Conservation (phyloP, 495 filamentous ascomycete species). For the Sabuloglossum arenarium region DNA sequence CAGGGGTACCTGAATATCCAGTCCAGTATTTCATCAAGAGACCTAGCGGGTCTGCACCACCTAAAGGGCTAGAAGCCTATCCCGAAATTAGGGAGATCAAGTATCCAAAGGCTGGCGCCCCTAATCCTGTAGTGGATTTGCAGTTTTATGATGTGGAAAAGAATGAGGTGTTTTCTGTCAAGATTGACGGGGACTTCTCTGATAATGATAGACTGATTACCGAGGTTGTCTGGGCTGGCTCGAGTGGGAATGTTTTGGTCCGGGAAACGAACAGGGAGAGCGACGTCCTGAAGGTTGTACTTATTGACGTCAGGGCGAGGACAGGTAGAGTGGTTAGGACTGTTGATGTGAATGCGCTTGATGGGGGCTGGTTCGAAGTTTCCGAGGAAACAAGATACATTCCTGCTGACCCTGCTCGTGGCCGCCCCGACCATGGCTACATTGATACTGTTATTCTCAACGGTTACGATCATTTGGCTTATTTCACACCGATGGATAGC, state of each 20-base stretch:
- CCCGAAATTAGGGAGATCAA: slow-evolving; percentile 85
- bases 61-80: slow-evolving; percentile 63
- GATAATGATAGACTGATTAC: slow-evolving; percentile 80
- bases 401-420: slow-evolving; percentile 60
- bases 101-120: slow-evolving; percentile 88
- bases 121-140: slow-evolving; percentile 74
- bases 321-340: slow-evolving; percentile 63
- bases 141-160: slow-evolving; percentile 78
- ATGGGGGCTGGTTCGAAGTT: slow-evolving; percentile 96
- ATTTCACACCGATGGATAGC: slow-evolving; percentile 83
- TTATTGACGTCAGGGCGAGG: slow-evolving; percentile 58
- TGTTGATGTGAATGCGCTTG: slow-evolving; percentile 55
- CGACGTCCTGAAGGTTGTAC: slow-evolving; percentile 64
- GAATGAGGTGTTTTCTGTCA: slow-evolving; percentile 57
- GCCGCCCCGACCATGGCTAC: slow-evolving; percentile 68
- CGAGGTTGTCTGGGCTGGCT: slow-evolving; percentile 76
- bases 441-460: slow-evolving; percentile 79
- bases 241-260: slow-evolving; percentile 48
- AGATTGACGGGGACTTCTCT: slow-evolving; percentile 53
- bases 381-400: slow-evolving; percentile 71
- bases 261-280: slow-evolving; percentile 90
- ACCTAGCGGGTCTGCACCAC: slow-evolving; percentile 55
- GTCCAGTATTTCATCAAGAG: slow-evolving; percentile 82
- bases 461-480: slow-evolving; percentile 77
- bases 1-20: slow-evolving; percentile 77